Percentiles rank a stretch among this genome's conserved stretches.
Evolutionary conservation across 225 moss, liverwort and hornwort genomes (phyloP).

Genomic region (Physcomitrium patens): DNA sequence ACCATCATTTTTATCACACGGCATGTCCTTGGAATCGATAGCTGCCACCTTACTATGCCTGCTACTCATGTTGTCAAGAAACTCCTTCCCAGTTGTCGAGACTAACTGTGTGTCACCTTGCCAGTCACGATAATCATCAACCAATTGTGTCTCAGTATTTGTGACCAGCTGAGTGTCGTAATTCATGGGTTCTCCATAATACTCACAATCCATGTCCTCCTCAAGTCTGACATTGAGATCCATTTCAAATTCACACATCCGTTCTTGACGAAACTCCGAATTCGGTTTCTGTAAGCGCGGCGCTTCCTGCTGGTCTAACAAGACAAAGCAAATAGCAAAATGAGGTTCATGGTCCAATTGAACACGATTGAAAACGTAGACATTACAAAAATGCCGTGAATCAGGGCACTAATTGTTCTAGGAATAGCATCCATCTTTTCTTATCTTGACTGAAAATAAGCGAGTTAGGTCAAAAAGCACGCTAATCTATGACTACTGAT

Average conservation of each 20-base stretch:
- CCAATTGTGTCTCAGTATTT: slow-evolving; percentile 42
- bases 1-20: slow-evolving; percentile 10
- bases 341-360: slow-evolving; percentile 28
- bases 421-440: background rate
- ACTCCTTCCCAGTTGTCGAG: slow-evolving; percentile 34
- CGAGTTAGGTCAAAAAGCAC: background rate
- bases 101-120: slow-evolving; percentile 47
- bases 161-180: slow-evolving; percentile 37
- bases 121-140: slow-evolving; percentile 30
- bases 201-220: slow-evolving; percentile 64
- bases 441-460: slow-evolving; percentile 6
- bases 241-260: slow-evolving; percentile 66
- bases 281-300: slow-evolving; percentile 46
- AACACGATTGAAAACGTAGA: slow-evolving; percentile 10
- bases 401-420: background rate
- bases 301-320: slow-evolving; percentile 59
- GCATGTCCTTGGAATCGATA: slow-evolving; percentile 25
- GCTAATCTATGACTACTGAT: background rate
- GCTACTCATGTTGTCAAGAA: slow-evolving; percentile 25
- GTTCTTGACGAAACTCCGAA: slow-evolving; percentile 54
- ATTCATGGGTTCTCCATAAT: slow-evolving; percentile 56
- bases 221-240: slow-evolving; percentile 68
- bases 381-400: background rate
- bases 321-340: slow-evolving; percentile 33
- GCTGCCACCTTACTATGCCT: slow-evolving; percentile 22